Conservation (phyloP, 495 filamentous ascomycete genomes). For the Tetracladium marchalianum region DNA sequence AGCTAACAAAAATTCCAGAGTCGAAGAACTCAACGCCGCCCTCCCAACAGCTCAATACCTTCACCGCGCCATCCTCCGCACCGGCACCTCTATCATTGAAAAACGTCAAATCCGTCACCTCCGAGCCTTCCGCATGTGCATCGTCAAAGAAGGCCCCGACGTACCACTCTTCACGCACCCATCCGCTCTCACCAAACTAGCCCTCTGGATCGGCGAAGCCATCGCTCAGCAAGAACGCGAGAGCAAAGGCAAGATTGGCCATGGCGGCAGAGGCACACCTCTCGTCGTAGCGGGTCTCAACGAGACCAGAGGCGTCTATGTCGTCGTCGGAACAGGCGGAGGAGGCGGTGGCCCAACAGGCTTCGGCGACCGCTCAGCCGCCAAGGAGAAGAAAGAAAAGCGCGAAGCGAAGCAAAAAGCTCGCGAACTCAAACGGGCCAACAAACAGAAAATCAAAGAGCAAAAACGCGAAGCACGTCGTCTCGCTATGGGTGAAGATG, state of each 20-base stretch:
- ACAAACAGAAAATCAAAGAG: constrained; percentile 51
- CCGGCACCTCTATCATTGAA: constrained; percentile 79
- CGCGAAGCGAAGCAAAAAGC: constrained; percentile 51
- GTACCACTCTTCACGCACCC: constrained; percentile 83
- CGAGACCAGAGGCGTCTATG: constrained; percentile 80
- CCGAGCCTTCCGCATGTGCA: constrained; percentile 84
- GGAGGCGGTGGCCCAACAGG: constrained; percentile 39
- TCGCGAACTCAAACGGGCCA: constrained; percentile 47
- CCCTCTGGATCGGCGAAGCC: constrained; percentile 89
- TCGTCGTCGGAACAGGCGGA: constrained; percentile 80
- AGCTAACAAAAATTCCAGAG: constrained; percentile 26
- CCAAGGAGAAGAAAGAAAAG: constrained; percentile 48
- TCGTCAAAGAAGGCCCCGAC: constrained; percentile 92
- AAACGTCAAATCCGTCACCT: constrained; percentile 92
- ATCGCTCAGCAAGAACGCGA: constrained; percentile 82
- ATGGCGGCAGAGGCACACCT: constrained; percentile 65
- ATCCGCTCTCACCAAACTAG: constrained; percentile 82
- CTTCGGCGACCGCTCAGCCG: constrained; percentile 49
- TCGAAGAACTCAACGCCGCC: constrained; percentile 65
- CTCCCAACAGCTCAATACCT: constrained; percentile 81
- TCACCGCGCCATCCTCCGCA: constrained; percentile 86
- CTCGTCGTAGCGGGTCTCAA: constrained; percentile 85
- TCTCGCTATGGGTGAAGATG: constrained; percentile 35
- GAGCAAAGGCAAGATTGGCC: constrained; percentile 51
- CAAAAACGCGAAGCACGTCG: constrained; percentile 41